Evolutionary conservation across 169 alveolate genomes (phyloP), one percentile per base, ranked within the genome.

Genomic region (Cardiosporidium cionae): DNA sequence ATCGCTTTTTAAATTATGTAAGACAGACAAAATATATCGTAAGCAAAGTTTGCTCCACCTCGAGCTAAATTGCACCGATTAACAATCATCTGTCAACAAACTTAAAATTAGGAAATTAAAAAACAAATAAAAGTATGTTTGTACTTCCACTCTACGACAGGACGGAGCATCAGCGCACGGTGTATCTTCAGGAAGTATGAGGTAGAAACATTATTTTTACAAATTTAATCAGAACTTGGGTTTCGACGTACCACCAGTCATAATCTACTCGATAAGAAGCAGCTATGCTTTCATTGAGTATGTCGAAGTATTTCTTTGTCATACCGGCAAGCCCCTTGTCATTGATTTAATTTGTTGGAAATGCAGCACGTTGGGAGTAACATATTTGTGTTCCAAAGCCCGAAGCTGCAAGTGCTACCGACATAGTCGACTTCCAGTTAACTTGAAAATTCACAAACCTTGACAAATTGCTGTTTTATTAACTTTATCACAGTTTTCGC

Each of bases 11-110:
- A 63, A 23, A 0, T n/a, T 23, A n/a, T 23, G 25, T 23, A n/a
- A n/a, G 69, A 23, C n/a, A 0, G n/a, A n/a, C 23, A 78, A 68
- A 84, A 87, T 44, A 83, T 86, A 44, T 83, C 90, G 77, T 86
- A 87, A 16, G 89, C 91, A 58, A 76, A 72, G 65, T 84, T 82
- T 6, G 85, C 74, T n/a, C 91, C 92, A 22, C 84, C 83, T 6
- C 91, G 68, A 16, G 84, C 70, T 54, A 74, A 84, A 22, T 85
- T 74, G 62, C 92, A 86, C 34, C 84, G 75, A 73, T 86, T 84
- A 74, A 87, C 73, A 65, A 87, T 70, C 78, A 81, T 81, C 80
- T 83, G 68, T 81, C 77, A 7, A 75, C 66, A 0, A 79, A 78
- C 16, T 73, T 84, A 58, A 84, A 34, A 37, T 77, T 62, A 68